A percentile compares a stretch with the other conserved stretches of the same genome.
phyloP scores from a whole-genome alignment of 208 protist species.

The Phytomonas francai region DNA sequence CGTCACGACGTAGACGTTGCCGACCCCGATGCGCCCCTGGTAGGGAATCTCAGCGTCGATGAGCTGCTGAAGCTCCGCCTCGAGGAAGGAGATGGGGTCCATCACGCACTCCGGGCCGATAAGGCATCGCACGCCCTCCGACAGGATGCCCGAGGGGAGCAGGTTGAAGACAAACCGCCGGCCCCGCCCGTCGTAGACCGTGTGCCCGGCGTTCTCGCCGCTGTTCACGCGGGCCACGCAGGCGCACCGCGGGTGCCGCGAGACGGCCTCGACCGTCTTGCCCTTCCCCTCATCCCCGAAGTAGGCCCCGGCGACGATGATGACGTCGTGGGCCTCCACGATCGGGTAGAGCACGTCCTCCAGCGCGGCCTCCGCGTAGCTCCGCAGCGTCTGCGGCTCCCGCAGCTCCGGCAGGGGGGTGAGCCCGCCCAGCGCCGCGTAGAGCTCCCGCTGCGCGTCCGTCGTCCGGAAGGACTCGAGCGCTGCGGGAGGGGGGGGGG shows the following conservation, averaged over 20 bases:
- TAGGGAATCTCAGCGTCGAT: conserved; percentile 73
- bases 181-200: conserved; percentile 71
- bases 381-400: conserved; percentile 38
- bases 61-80: conserved; percentile 81
- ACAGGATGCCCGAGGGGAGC: conserved; percentile 76
- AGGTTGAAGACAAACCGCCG: conserved; percentile 90
- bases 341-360: conserved; percentile 71
- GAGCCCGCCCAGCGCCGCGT: conserved; percentile 39
- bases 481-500: not conserved
- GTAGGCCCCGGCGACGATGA: conserved; percentile 88
- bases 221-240: conserved; percentile 88
- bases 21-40: conserved; percentile 73
- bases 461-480: conserved; percentile 32
- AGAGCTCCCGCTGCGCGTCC: conserved; percentile 37
- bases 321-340: conserved; percentile 70
- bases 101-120: conserved; percentile 89
- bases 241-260: conserved; percentile 66
- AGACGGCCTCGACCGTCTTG: conserved; percentile 88
- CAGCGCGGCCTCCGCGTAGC: conserved; percentile 61
- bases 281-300: conserved; percentile 92
- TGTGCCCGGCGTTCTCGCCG: conserved; percentile 91
- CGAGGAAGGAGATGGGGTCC: conserved; percentile 88
- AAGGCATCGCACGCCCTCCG: conserved; percentile 68
- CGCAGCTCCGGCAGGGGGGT: conserved; percentile 64
- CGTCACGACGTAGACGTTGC: conserved; percentile 86